Base-by-base conservation (phyloP, 2,329 filamentous ascomycete species). In the Ceratocystis smalleyi region DNA sequence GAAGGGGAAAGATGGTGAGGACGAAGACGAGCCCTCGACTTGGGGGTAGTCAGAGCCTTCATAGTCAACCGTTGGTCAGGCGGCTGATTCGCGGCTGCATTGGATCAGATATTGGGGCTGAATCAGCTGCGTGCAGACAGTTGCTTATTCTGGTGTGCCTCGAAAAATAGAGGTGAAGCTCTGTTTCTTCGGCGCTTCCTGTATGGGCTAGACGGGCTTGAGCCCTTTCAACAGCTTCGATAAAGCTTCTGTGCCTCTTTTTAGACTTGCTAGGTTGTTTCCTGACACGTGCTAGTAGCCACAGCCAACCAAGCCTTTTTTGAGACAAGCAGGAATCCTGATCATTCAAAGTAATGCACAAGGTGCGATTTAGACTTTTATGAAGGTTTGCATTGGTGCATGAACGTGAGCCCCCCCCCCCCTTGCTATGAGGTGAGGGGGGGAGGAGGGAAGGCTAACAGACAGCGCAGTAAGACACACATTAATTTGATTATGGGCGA, bases 201-300 rank as follows among this genome's bases (percentile, higher is more conserved):
- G n/a, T n/a, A 24, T 12, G 6, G 45, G n/a, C 45, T n/a, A 49
- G 45, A 19, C 45, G 3, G n/a, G 45, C n/a, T 49, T 22, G 8
- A 49, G n/a, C 17, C 45, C 6, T 49, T 49, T 19, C n/a, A 27
- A 57, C 54, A n/a, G 47, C 54, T 35, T 57, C 54, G 54, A 57
- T 57, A 5, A 35, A 57, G 54, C 54, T 57, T 57, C 54, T 57
- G 54, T 57, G 54, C 54, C 54, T 32, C 54, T 57, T 57, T 57
- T 30, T 57, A 57, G 47, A 7, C 54, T 24, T 15, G 19, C n/a
- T 7, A 15, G 51, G 17, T 8, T 57, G 30, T 17, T 32, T 24
- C 54, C 54, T 57, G 54, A 35, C 54, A 57, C 54, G 54, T 57
- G 54, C 54, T 57, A 35, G 54, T 17, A n/a, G 17, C 19, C 47